Conservation (phyloP, 163 green algal genomes). For the Botryococcus braunii region DNA sequence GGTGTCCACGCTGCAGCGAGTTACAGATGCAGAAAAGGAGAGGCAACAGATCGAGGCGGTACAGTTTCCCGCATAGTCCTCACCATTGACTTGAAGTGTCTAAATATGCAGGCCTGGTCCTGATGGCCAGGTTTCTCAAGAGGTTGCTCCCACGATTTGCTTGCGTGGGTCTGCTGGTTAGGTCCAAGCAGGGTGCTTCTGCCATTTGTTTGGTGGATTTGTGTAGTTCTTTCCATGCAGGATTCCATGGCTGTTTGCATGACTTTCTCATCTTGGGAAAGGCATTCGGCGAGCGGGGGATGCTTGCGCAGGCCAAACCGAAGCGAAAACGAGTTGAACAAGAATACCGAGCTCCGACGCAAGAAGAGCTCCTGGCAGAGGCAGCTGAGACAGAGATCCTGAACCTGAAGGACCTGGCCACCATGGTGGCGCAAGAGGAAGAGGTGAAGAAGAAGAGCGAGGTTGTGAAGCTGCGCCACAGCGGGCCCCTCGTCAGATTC, state of each 20-base stretch:
- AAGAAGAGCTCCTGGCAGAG: slow-evolving; percentile 79
- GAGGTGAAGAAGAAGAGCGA: slow-evolving; percentile 63
- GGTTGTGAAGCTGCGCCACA: slow-evolving; percentile 36
- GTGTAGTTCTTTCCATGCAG: too few species aligned
- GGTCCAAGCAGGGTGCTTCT: too few species aligned
- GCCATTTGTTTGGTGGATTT: too few species aligned
- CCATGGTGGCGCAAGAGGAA: slow-evolving; percentile 49
- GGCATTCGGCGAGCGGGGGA: too few species aligned
- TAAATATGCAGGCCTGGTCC: too few species aligned
- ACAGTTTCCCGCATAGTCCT: neutral
- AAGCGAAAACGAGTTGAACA: neutral
- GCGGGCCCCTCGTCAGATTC: slow-evolving; percentile 55
- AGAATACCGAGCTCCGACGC: slow-evolving; percentile 25
- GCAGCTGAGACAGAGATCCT: slow-evolving; percentile 76
- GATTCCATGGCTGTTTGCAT: too few species aligned
- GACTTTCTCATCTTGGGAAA: too few species aligned
- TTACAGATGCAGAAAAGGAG: slow-evolving; percentile 50
- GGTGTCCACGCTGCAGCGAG: slow-evolving; percentile 47
- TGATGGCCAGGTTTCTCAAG: too few species aligned
- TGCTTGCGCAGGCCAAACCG: slow-evolving; percentile 27
- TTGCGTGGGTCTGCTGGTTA: too few species aligned
- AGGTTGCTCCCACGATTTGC: too few species aligned
- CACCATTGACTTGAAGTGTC: too few species aligned
- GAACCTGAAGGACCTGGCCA: slow-evolving; percentile 57
- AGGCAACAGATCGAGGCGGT: slow-evolving; percentile 45